phyloP scores from a whole-genome alignment of 768 basidiomycete genomes.

The Amanita pseudoporphyria region DNA sequence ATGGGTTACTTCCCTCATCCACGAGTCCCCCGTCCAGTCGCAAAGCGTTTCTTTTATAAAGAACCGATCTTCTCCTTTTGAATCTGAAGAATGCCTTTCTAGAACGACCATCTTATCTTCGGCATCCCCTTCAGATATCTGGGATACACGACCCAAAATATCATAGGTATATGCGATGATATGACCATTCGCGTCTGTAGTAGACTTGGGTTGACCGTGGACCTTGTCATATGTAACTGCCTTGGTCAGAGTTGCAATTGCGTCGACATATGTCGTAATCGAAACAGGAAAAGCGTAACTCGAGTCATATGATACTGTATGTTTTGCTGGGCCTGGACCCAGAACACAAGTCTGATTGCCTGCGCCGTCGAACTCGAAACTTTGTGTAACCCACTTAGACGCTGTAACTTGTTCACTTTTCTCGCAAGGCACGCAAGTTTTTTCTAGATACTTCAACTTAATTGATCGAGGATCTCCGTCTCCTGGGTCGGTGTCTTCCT shows the following conservation, averaged over 20 bases:
- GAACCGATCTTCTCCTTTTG: neutral
- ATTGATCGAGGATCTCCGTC: neutral
- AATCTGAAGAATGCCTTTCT: neutral
- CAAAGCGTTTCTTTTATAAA: neutral
- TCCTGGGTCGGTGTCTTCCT: neutral
- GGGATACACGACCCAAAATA: neutral
- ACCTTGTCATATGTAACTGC: neutral
- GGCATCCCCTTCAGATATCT: neutral
- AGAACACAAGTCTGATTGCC: neutral
- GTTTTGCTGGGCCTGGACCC: neutral
- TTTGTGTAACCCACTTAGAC: neutral
- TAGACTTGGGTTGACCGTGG: neutral
- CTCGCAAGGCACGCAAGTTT: neutral
- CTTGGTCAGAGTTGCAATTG: neutral
- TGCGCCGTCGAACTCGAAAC: neutral
- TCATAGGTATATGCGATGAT: neutral
- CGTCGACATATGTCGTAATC: neutral
- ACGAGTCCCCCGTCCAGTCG: neutral
- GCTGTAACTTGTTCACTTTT: neutral
- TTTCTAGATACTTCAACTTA: neutral
- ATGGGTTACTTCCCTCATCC: neutral
- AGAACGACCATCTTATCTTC: neutral
- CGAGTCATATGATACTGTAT: neutral
- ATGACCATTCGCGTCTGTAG: neutral
- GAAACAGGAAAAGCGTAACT: neutral